Evolutionary conservation across 164 flowering plant species (phyloP).

Genomic region (Annona cherimola): DNA sequence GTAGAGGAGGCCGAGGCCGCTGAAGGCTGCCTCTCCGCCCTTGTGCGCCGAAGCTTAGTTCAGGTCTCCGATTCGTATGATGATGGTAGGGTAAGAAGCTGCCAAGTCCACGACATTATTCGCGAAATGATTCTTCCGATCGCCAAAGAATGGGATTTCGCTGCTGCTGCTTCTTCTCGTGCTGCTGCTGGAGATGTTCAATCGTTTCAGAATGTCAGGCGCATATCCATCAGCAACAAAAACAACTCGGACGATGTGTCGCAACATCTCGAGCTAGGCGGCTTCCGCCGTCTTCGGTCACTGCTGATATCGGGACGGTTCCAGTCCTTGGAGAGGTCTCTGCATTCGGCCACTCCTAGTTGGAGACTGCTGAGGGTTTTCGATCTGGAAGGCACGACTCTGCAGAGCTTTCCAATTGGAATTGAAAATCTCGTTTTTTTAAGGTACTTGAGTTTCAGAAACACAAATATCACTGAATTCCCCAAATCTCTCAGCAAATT

Average conservation of each 20-base stretch:
- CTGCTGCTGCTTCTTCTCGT: not conserved
- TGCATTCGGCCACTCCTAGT: not conserved
- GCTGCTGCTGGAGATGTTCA: not conserved
- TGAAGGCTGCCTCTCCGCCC: conserved; percentile 14
- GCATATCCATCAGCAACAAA: conserved; percentile 16
- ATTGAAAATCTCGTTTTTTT: conserved; percentile 13
- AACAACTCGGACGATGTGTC: not conserved
- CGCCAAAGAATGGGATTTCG: conserved; percentile 16
- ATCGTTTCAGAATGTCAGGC: conserved; percentile 9
- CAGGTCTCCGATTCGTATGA: not conserved
- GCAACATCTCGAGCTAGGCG: not conserved
- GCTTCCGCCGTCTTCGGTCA: conserved; percentile 7
- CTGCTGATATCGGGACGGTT: conserved; percentile 9
- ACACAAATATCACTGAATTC: conserved; percentile 16
- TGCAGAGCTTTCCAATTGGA: conserved; percentile 20
- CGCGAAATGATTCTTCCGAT: conserved; percentile 18
- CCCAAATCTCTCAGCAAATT: conserved; percentile 29
- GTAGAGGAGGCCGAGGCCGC: conserved; percentile 19
- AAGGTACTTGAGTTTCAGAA: conserved; percentile 27
- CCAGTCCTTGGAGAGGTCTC: not conserved
- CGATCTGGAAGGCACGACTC: conserved; percentile 23
- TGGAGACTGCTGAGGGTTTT: conserved; percentile 26
- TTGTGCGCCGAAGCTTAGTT: conserved; percentile 15
- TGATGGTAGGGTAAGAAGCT: conserved; percentile 10
- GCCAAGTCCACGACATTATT: conserved; percentile 20